These are phyloP conservation scores for Vinca minor DNA, from an alignment of 257 asterid species.

Conservation along the genomic window DNA sequence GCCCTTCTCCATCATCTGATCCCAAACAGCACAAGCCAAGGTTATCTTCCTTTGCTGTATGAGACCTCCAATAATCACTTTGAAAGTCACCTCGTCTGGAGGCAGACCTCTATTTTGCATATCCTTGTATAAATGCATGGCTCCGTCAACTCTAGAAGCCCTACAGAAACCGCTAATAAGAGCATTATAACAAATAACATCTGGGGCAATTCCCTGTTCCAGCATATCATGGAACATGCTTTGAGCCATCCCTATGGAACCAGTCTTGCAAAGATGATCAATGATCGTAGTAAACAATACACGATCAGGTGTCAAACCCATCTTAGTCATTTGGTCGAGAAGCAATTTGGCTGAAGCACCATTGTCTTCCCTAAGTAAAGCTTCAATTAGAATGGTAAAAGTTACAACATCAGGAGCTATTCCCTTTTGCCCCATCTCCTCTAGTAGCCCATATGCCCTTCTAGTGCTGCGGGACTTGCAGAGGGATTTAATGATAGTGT, in stretches of 20 bases:
- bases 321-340: conserved; percentile 60
- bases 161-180: conserved; percentile 68
- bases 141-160: conserved; percentile 58
- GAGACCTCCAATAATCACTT: conserved; percentile 65
- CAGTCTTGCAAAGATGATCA: conserved; percentile 60
- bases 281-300: conserved; percentile 60
- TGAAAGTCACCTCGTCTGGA: conserved; percentile 81
- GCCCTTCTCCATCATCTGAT: conserved; percentile 91
- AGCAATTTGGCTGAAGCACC: conserved; percentile 49
- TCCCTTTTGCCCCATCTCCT: conserved; percentile 70
- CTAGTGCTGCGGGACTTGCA: conserved; percentile 46
- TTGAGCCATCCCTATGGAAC: conserved; percentile 49
- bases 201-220: conserved; percentile 60
- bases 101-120: conserved; percentile 53
- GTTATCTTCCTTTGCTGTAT: conserved; percentile 55
- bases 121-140: conserved; percentile 55
- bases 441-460: conserved; percentile 55
- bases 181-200: conserved; percentile 67
- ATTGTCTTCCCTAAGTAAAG: conserved; percentile 59
- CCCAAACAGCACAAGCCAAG: conserved; percentile 82
- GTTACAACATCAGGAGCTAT: conserved; percentile 69
- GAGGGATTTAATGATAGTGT: conserved; percentile 63
- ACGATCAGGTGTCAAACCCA: conserved; percentile 53
- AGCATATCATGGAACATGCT: conserved; percentile 57
- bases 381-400: conserved; percentile 65